Conservation (phyloP, 495 filamentous ascomycete genomes). For the Lentithecium fluviatile region DNA sequence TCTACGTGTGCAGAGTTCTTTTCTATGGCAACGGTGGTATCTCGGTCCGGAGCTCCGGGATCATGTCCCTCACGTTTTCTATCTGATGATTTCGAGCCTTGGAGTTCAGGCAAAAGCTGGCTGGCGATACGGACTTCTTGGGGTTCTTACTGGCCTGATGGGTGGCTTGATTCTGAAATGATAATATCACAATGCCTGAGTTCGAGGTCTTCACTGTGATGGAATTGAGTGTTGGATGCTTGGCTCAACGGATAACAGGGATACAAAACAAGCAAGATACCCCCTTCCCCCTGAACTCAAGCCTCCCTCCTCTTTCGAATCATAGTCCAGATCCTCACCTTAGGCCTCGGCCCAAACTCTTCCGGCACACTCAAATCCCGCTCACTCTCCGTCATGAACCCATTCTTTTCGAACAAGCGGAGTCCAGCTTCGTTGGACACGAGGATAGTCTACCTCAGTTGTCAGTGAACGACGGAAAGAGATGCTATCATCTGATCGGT, state of each 20-base stretch:
- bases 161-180: too few species aligned
- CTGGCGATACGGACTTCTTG: not conserved
- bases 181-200: too few species aligned
- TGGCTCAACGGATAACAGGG: too few species aligned
- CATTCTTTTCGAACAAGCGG: not conserved
- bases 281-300: too few species aligned
- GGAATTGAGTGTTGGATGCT: too few species aligned
- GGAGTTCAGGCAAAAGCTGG: slow-evolving; percentile 1
- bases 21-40: too few species aligned
- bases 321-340: not conserved
- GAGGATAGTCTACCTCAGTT: not conserved
- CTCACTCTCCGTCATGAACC: not conserved
- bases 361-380: not conserved
- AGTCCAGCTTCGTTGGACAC: not conserved
- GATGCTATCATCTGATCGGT: not conserved
- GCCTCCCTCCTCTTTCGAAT: not conserved
- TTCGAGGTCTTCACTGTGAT: too few species aligned
- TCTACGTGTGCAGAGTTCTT: not conserved
- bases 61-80: too few species aligned
- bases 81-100: not conserved
- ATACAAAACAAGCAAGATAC: too few species aligned
- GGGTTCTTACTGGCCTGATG: not conserved
- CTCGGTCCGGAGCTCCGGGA: too few species aligned
- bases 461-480: not conserved
- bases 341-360: not conserved